Base-by-base conservation (phyloP, 257 asterid genomes). In the Rauvolfia tetraphylla region DNA sequence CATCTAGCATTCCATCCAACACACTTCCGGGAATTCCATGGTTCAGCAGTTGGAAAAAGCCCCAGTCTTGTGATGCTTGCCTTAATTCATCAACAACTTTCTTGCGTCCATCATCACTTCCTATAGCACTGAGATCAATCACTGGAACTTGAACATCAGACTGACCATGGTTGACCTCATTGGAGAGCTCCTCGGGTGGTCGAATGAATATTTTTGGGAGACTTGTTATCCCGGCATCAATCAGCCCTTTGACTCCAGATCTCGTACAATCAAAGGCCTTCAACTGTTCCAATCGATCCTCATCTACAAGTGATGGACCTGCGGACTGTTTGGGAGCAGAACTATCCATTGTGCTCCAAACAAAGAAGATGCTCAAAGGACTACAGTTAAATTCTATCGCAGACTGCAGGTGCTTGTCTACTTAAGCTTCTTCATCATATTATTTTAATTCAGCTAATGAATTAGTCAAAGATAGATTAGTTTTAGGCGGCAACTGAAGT, bases 31-130 rank as follows among this genome's bases (percentile, higher is more conserved):
- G 79, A 29, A 93, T 79, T 4, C 97, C 93, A 77, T 91, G 97
- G 76, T 93, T 90, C 73, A 84, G 82, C 18, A 90, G 79, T 69
- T 78, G 89, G 83, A 93, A 93, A 53, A 91, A 81, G 13, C 96
- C 97, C 88, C 88, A 86, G 33, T 84, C 85, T 39, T 79, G 81
- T 0, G 93, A 88, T 10, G 98, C 97, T 15, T n/a, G 41, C 48
- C 68, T 72, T 22, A 90, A 48, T 78, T 88, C 72, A 0, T 34
- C 62, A 0, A 88, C 79, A 1, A 89, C 44, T 15, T 63, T 68
- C 79, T 72, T 54, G 6, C 75, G 86, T 10, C 15, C 75, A 36
- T 78, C 80, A 3, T 53, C 76, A 4, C 66, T 33, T 7, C 41
- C 76, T n/a, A 80, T 51, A 46, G 83, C 85, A 23, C 53, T 12